Evolutionary conservation across 2,329 filamentous ascomycete genomes (phyloP).

Genomic region (Oidium heveae): DNA sequence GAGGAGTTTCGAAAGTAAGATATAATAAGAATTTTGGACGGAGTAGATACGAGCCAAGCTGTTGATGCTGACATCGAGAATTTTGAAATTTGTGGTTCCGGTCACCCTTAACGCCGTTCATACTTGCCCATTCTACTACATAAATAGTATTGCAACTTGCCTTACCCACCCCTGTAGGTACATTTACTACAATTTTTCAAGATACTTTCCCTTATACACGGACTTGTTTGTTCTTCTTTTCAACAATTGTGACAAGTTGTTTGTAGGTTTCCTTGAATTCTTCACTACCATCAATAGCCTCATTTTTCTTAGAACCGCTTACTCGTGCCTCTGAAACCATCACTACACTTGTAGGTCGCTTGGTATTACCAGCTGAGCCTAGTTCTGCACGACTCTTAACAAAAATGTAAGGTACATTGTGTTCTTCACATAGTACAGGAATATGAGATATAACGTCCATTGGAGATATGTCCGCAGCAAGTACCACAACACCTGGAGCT

Average conservation of each 20-base stretch:
- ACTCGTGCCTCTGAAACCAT: constrained; percentile 46
- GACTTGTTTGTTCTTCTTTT: constrained; percentile 35
- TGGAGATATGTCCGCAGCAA: constrained; percentile 91
- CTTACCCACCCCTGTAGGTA: too few relatives aligned
- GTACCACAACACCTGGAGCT: constrained; percentile 54
- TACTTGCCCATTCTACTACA: too few relatives aligned
- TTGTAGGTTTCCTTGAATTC: constrained; percentile 38
- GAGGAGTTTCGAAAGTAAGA: too few relatives aligned
- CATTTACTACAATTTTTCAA: too few relatives aligned
- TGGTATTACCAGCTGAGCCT: constrained; percentile 78
- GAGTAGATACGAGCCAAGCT: too few relatives aligned
- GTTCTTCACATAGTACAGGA: constrained; percentile 92
- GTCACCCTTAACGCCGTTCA: too few relatives aligned
- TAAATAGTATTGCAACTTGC: too few relatives aligned
- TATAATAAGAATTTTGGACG: too few relatives aligned
- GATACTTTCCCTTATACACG: constrained; percentile 6
- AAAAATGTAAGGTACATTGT: constrained; percentile 92
- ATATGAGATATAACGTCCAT: constrained; percentile 98
- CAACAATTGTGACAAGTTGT: constrained; percentile 36
- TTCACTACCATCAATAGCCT: constrained; percentile 24
- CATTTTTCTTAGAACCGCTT: constrained; percentile 14
- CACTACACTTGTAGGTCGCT: constrained; percentile 87
- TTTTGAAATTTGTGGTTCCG: too few relatives aligned
- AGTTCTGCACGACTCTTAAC: constrained; percentile 81
- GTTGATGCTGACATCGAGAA: too few relatives aligned